phyloP scores from a whole-genome alignment of 495 filamentous ascomycete genomes.

The Cercophora scortea region DNA sequence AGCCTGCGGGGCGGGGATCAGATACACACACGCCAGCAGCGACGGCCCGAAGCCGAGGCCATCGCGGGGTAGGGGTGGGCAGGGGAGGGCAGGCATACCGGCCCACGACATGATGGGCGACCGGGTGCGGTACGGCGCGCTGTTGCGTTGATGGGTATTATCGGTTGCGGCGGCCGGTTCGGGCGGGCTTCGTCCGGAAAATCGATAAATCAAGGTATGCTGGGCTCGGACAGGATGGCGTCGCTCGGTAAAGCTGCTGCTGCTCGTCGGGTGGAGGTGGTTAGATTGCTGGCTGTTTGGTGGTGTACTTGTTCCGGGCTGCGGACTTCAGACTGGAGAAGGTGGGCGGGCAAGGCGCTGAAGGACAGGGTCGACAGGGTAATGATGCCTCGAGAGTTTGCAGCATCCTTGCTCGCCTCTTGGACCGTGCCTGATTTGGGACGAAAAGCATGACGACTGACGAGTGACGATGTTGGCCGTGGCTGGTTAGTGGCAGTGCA shows the following conservation, averaged over 20 bases:
- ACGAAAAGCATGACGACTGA: too few species aligned
- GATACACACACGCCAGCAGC: not conserved
- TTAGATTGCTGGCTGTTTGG: not conserved
- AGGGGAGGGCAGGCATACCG: slow-evolving; percentile 27
- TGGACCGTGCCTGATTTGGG: too few species aligned
- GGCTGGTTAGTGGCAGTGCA: not conserved
- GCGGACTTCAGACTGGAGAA: not conserved
- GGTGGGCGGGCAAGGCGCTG: not conserved
- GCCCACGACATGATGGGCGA: slow-evolving; percentile 52
- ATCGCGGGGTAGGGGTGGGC: slow-evolving; percentile 10
- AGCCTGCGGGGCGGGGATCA: slow-evolving; percentile 48
- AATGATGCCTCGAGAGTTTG: too few species aligned
- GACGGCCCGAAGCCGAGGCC: not conserved
- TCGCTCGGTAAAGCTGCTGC: too few species aligned
- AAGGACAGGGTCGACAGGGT: not conserved
- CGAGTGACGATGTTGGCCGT: slow-evolving; percentile 12
- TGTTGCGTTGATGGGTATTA: too few species aligned
- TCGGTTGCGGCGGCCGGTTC: too few species aligned
- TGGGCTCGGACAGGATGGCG: too few species aligned
- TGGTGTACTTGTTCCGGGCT: not conserved
- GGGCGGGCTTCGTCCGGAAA: too few species aligned
- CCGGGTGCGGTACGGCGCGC: too few species aligned
- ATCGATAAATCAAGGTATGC: too few species aligned
- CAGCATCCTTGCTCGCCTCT: too few species aligned
- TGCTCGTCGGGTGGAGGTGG: too few species aligned